A percentile compares a stretch with the other conserved stretches of the same genome.
These are phyloP conservation scores for Aegilops bicornis DNA, from an alignment of 176 grass and related monocot species.

Conservation along the genomic window DNA sequence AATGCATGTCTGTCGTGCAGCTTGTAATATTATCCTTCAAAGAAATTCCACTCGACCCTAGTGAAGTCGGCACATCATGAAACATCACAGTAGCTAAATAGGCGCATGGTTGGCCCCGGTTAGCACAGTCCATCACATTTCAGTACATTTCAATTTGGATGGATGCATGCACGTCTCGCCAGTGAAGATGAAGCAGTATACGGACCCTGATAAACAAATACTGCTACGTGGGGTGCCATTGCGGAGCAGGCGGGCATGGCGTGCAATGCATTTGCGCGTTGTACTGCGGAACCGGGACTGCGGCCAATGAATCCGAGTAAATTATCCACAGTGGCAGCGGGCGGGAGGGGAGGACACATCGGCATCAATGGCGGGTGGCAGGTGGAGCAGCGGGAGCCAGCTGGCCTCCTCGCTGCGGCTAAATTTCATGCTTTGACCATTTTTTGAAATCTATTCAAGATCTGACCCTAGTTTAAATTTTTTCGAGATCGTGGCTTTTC, in stretches of 20 bases:
- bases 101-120: too few species aligned
- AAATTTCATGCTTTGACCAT: too few species aligned
- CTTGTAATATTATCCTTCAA: neutral
- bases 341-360: neutral
- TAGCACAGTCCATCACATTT: neutral
- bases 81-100: neutral
- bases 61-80: neutral
- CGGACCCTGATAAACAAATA: neutral
- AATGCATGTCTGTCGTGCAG: neutral
- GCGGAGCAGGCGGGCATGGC: neutral
- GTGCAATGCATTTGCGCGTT: neutral
- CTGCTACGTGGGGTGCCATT: neutral
- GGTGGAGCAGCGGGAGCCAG: constrained; percentile 14
- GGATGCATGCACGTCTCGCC: neutral
- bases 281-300: neutral
- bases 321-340: neutral
- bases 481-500: too few species aligned
- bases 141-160: too few species aligned
- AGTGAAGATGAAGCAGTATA: too few species aligned
- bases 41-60: neutral
- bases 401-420: neutral
- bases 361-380: neutral
- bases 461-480: too few species aligned
- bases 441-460: too few species aligned
- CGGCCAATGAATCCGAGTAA: neutral